Conservation (phyloP, 148 eudicot species). For the Nepenthes gracilis region DNA sequence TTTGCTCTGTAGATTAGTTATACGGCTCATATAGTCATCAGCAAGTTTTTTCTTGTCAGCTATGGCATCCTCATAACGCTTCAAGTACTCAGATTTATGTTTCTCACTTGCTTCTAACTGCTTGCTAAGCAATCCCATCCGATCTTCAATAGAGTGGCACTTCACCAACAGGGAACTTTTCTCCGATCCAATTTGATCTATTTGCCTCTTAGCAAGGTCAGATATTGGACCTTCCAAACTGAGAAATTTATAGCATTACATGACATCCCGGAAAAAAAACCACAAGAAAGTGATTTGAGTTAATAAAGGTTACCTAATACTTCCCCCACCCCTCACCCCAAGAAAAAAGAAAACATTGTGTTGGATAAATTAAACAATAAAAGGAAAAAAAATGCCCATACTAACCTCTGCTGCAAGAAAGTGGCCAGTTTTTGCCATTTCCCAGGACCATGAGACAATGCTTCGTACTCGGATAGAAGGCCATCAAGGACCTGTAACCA, state of each 20-base stretch:
- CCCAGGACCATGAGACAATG: conserved; percentile 46
- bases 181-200: conserved; percentile 73
- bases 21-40: conserved; percentile 80
- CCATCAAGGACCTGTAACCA: conserved; percentile 1
- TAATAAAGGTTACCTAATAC: neutral
- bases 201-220: conserved; percentile 84
- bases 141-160: conserved; percentile 83
- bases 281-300: neutral
- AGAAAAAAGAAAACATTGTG: neutral
- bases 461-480: conserved; percentile 50
- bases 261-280: conserved; percentile 1
- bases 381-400: neutral
- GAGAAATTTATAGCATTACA: conserved; percentile 6
- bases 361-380: neutral
- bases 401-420: conserved; percentile 80
- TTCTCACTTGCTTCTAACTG: conserved; percentile 88
- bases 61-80: conserved; percentile 83
- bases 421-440: conserved; percentile 68
- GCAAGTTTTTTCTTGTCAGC: conserved; percentile 76
- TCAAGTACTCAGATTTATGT: conserved; percentile 75
- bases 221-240: conserved; percentile 91
- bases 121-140: conserved; percentile 63
- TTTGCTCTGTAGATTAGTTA: conserved; percentile 65
- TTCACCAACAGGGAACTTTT: conserved; percentile 62
- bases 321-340: neutral